Conservation (phyloP, 225 moss, liverwort and hornwort species). For the Pseudisothecium myosuroides region DNA sequence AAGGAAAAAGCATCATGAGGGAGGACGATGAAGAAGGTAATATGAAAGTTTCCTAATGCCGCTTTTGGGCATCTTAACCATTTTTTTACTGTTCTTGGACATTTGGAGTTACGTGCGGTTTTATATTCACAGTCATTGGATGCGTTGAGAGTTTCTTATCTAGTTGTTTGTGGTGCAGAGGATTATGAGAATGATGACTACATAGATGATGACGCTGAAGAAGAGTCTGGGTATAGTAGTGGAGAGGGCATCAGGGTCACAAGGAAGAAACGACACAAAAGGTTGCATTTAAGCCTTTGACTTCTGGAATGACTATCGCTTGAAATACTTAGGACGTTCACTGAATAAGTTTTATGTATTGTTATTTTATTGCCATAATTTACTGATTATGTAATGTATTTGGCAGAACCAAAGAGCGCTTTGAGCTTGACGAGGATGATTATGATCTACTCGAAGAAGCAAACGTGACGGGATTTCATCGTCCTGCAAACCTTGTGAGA, state of each 20-base stretch:
- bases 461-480: slow-evolving; percentile 67
- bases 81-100: neutral
- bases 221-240: slow-evolving; percentile 42
- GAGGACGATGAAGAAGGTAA: slow-evolving; percentile 31
- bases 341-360: neutral
- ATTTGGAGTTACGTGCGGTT: neutral
- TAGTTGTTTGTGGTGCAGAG: slow-evolving; percentile 33
- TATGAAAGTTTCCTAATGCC: neutral
- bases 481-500: slow-evolving; percentile 73
- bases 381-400: neutral
- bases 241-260: slow-evolving; percentile 60
- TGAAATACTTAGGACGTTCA: neutral
- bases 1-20: slow-evolving; percentile 15
- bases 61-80: neutral
- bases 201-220: slow-evolving; percentile 59
- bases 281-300: slow-evolving; percentile 20
- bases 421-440: slow-evolving; percentile 90
- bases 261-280: slow-evolving; percentile 57
- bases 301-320: neutral
- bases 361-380: neutral
- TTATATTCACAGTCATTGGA: neutral
- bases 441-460: slow-evolving; percentile 90
- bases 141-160: neutral
- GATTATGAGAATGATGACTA: slow-evolving; percentile 65
- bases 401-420: slow-evolving; percentile 55